These are phyloP conservation scores for Symbiodinium pilosum DNA, from an alignment of 73 alveolate species.

Conservation along the genomic window DNA sequence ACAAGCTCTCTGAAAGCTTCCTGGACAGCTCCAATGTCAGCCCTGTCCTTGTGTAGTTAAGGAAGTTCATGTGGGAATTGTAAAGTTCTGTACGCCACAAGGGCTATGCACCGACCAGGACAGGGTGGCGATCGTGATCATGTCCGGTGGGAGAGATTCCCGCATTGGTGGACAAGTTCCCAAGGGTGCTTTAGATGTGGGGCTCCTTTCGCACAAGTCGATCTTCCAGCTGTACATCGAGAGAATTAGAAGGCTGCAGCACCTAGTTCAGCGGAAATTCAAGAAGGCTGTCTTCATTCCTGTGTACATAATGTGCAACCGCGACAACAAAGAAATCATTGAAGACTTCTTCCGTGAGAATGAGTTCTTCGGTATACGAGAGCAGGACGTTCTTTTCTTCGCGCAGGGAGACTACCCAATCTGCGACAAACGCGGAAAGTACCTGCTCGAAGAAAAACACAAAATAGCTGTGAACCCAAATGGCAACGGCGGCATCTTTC, in stretches of 20 bases:
- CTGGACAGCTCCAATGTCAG: too few relatives aligned
- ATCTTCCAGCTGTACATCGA: slow-evolving; percentile 70
- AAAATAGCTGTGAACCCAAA: slow-evolving; percentile 48
- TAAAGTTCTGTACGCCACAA: too few relatives aligned
- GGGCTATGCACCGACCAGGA: slow-evolving; percentile 14
- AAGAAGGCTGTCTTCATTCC: slow-evolving; percentile 43
- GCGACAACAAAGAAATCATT: slow-evolving; percentile 73
- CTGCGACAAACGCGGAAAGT: slow-evolving; percentile 69
- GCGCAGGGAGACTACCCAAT: slow-evolving; percentile 75
- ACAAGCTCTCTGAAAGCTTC: too few relatives aligned
- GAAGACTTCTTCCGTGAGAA: slow-evolving; percentile 56
- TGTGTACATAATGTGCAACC: slow-evolving; percentile 90
- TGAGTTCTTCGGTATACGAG: slow-evolving; percentile 77
- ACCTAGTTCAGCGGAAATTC: slow-evolving; percentile 74
- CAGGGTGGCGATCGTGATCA: slow-evolving; percentile 77
- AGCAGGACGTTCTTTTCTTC: slow-evolving; percentile 79
- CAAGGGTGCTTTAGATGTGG: slow-evolving; percentile 68
- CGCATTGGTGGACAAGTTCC: slow-evolving; percentile 71
- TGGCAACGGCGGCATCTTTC: slow-evolving; percentile 54
- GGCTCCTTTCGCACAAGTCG: slow-evolving; percentile 71
- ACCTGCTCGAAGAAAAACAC: slow-evolving; percentile 46
- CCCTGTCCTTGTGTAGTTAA: too few relatives aligned
- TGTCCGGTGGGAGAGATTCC: slow-evolving; percentile 90
- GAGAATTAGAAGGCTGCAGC: slow-evolving; percentile 67
- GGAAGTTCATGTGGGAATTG: too few relatives aligned